phyloP scores from a whole-genome alignment of 305 asterid genomes.

The Petunia hybrid region DNA sequence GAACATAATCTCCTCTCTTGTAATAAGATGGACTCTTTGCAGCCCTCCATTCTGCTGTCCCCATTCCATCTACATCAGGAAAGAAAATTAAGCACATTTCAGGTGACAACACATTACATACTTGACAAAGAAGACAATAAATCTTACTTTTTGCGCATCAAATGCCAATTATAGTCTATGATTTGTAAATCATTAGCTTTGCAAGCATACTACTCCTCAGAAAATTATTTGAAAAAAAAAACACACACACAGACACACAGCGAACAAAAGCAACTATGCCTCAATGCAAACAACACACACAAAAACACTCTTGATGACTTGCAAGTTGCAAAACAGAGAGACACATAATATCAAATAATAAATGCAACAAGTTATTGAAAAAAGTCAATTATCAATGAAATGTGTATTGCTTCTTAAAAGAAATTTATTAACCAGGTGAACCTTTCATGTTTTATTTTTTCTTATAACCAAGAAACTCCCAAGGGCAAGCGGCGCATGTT shows the following conservation, averaged over 20 bases:
- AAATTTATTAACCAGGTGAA: too few relatives aligned
- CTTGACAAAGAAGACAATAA: background rate
- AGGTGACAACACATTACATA: background rate
- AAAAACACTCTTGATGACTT: background rate
- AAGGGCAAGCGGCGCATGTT: too few relatives aligned
- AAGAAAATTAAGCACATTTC: constrained; percentile 24
- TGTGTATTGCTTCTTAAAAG: too few relatives aligned
- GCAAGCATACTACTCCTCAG: background rate
- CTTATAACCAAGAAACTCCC: too few relatives aligned
- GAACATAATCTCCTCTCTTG: constrained; percentile 98
- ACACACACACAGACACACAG: background rate
- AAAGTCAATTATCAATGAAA: too few relatives aligned
- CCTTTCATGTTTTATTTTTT: too few relatives aligned
- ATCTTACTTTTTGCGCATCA: background rate
- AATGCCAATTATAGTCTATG: background rate
- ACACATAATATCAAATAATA: too few relatives aligned
- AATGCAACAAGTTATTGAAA: too few relatives aligned
- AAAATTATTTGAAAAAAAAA: background rate
- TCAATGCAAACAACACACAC: background rate
- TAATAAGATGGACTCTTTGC: constrained; percentile 91
- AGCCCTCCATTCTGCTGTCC: constrained; percentile 98
- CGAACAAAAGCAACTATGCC: too few relatives aligned
- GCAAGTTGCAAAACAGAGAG: too few relatives aligned
- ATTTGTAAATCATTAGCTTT: background rate
- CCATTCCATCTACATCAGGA: constrained; percentile 82